Evolutionary conservation across 192 early-diverging fungal species (phyloP), one percentile per base, ranked within the genome.

Genomic region (Pilaira anomala): DNA sequence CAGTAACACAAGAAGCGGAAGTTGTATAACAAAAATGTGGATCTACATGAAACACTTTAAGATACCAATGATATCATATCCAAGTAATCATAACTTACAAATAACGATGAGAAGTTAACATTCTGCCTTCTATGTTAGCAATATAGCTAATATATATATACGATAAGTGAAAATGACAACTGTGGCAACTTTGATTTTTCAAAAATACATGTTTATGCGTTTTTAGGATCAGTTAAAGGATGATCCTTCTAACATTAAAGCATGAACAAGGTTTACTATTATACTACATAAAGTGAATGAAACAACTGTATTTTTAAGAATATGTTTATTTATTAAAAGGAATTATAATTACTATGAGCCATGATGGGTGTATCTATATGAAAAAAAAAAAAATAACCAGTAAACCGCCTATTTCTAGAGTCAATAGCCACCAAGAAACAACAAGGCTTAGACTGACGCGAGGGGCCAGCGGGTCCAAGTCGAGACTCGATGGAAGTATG

Each of bases 391-490:
- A 48, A 48, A 48, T 19, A 16, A 7, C 21, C 46, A 48, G 46
- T 22, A 48, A 48, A 48, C n/a, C 19, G 46, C 19, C 46, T 48
- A 48, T 48, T 48, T 48, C 46, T 48, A 48, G 46, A 22, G 46
- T 48, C 46, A 22, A 48, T 48, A 48, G 21, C 46, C n/a, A 22
- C 21, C n/a, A 48, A 22, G n/a, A 7, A 21, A 21, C 46, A 48
- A 48, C 46, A 48, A 48, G 46, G 46, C 46, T 48, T 48, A 48
- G 46, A 48, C 46, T 48, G 19, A 48, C 46, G 19, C 46, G n/a
- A 48, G 21, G n/a, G 46, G 46, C 46, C 46, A 48, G 46, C 19
- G 46, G 2, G 46, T 48, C 46, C 46, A 48, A 48, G 46, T 22
- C 46, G 46, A 48, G 7, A 48, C n/a, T 8, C 46, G n/a, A 48